Conservation (phyloP, 2,329 filamentous ascomycete species). For the Teratosphaeria nubilosa region DNA sequence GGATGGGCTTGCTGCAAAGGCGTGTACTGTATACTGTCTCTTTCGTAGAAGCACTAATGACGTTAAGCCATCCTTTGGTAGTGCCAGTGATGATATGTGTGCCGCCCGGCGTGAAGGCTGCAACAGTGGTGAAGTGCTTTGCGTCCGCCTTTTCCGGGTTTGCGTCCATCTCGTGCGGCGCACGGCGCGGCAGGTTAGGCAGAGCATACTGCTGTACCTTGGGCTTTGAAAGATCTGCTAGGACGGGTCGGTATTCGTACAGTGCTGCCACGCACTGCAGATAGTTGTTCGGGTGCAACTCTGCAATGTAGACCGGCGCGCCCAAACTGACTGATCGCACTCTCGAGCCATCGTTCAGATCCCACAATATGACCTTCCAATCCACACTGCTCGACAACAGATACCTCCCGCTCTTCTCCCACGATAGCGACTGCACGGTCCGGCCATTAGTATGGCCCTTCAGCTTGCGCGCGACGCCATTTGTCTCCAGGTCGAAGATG, state of each 20-base stretch:
- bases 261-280: slow-evolving; percentile 81
- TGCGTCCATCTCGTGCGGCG: slow-evolving; percentile 59
- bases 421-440: slow-evolving; percentile 89
- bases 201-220: slow-evolving; percentile 62
- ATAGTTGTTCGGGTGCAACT: slow-evolving; percentile 83
- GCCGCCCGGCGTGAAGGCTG: slow-evolving; percentile 75
- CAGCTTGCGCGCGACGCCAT: slow-evolving; percentile 88
- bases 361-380: slow-evolving; percentile 95
- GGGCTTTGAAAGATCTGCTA: slow-evolving; percentile 54
- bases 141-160: slow-evolving; percentile 82
- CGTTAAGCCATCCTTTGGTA: slow-evolving; percentile 91
- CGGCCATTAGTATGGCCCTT: slow-evolving; percentile 68
- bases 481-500: slow-evolving; percentile 95
- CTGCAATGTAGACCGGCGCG: slow-evolving; percentile 88
- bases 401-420: slow-evolving; percentile 86
- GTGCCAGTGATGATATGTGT: slow-evolving; percentile 87
- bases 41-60: slow-evolving; percentile 73
- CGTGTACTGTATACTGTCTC: slow-evolving; percentile 84
- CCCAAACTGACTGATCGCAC: slow-evolving; percentile 82
- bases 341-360: slow-evolving; percentile 62
- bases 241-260: slow-evolving; percentile 82
- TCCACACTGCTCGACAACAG: slow-evolving; percentile 88
- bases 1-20: slow-evolving; percentile 77
- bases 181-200: slow-evolving; percentile 70
- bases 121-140: slow-evolving; percentile 88